These are phyloP conservation scores for Rubroshorea leprosula DNA, from an alignment of 345 rosid species.

Conservation along the genomic window DNA sequence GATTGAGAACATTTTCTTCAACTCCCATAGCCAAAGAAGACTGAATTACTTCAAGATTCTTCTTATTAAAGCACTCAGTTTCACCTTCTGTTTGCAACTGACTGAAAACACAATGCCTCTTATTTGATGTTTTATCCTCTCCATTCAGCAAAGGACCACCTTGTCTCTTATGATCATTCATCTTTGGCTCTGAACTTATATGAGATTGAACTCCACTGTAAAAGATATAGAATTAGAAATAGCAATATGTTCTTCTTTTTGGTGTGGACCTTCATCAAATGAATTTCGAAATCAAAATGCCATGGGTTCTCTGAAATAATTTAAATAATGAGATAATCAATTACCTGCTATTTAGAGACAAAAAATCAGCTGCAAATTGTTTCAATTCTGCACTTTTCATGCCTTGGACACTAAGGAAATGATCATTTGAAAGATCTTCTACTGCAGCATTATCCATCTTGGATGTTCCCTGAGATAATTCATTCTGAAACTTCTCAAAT, in stretches of 20 bases:
- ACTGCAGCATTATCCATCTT: constrained; percentile 28
- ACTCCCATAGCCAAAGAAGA: constrained; percentile 30
- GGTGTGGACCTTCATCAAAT: no score
- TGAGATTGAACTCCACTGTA: constrained; percentile 62
- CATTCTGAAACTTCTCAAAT: constrained; percentile 26
- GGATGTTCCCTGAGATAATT: constrained; percentile 27
- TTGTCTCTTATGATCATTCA: constrained; percentile 48
- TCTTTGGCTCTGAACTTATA: constrained; percentile 36
- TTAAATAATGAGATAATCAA: neutral
- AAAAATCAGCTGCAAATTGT: constrained; percentile 69
- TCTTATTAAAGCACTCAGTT: constrained; percentile 24
- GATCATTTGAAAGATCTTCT: constrained; percentile 23
- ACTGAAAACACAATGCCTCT: constrained; percentile 36
- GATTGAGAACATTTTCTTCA: constrained; percentile 19
- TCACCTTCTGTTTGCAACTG: constrained; percentile 24
- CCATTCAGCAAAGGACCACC: constrained; percentile 31
- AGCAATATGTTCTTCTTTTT: neutral
- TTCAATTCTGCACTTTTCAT: constrained; percentile 46
- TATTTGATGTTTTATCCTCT: constrained; percentile 40
- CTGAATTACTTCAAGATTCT: constrained; percentile 33
- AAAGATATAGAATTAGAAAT: constrained; percentile 14
- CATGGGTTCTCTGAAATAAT: constrained; percentile 6
- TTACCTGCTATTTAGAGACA: constrained; percentile 94
- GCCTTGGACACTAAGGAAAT: constrained; percentile 21
- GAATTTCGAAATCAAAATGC: no score